phyloP scores from a whole-genome alignment of 140 eudicot species.

The Oenanthe javanica region DNA sequence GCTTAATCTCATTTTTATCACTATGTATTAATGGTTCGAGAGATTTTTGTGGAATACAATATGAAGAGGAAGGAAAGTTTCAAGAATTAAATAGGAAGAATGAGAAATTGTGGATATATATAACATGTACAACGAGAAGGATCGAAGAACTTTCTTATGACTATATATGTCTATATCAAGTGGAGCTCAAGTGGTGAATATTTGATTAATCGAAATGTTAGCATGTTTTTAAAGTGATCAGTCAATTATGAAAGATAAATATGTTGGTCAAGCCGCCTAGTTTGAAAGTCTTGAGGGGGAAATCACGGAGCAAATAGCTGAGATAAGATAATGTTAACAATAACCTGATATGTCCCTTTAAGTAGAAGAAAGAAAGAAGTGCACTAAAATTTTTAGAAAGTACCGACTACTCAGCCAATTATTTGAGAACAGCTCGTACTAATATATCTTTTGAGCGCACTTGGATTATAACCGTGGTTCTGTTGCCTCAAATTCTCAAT shows the following conservation, averaged over 20 bases:
- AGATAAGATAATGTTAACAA: not conserved
- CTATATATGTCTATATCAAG: too few relatives aligned
- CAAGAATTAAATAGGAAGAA: not conserved
- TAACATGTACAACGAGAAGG: not conserved
- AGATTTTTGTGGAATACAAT: not conserved
- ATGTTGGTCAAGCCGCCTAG: not conserved
- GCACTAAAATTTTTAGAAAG: too few relatives aligned
- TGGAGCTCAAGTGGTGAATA: not conserved
- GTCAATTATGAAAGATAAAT: not conserved
- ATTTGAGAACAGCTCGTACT: too few relatives aligned
- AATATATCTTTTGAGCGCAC: too few relatives aligned
- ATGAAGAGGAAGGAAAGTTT: not conserved
- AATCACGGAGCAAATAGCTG: not conserved
- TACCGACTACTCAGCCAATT: too few relatives aligned
- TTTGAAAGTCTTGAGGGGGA: not conserved
- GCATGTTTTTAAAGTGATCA: not conserved
- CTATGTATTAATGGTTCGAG: too few relatives aligned
- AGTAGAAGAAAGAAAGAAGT: too few relatives aligned
- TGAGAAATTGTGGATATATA: not conserved
- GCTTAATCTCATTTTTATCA: conserved; percentile 13
- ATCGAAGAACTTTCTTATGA: not conserved
- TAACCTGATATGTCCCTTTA: too few relatives aligned
- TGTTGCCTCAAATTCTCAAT: too few relatives aligned
- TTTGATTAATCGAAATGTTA: not conserved
- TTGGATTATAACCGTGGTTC: too few relatives aligned